These are phyloP conservation scores for Fusarium luffae DNA, from an alignment of 2,329 filamentous ascomycete species.

Conservation along the genomic window DNA sequence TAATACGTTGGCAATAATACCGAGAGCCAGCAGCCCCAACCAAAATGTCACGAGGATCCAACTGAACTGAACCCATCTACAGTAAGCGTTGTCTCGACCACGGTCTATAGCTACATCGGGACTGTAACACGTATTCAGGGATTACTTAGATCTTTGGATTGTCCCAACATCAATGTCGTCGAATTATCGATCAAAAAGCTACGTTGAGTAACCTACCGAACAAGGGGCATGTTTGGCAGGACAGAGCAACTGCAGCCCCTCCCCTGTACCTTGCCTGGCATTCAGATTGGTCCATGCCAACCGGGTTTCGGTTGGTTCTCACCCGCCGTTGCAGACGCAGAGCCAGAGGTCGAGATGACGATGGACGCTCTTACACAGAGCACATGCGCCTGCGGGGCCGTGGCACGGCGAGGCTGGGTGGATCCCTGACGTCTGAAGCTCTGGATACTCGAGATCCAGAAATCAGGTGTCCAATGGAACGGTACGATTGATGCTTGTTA, in stretches of 20 bases:
- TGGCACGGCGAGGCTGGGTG: slow-evolving; percentile 45
- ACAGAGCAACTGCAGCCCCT: slow-evolving; percentile 12
- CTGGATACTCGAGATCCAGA: slow-evolving; percentile 34
- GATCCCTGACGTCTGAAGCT: slow-evolving; percentile 43
- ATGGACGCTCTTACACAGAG: slow-evolving; percentile 37
- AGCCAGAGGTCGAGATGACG: slow-evolving; percentile 39
- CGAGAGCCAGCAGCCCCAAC: neutral
- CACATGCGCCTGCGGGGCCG: slow-evolving; percentile 43
- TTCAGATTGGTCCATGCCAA: slow-evolving; percentile 36
- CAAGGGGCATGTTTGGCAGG: slow-evolving; percentile 33
- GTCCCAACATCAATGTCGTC: slow-evolving; percentile 24
- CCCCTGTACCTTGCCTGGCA: slow-evolving; percentile 20
- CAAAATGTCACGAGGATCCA: slow-evolving; percentile 1
- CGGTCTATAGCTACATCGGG: neutral
- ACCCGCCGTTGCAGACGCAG: slow-evolving; percentile 14
- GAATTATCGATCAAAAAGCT: slow-evolving; percentile 42
- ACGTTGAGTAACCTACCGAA: slow-evolving; percentile 13
- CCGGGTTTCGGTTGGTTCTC: slow-evolving; percentile 32
- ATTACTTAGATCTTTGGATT: slow-evolving; percentile 27
- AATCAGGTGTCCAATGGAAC: slow-evolving; percentile 41
- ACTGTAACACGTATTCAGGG: slow-evolving; percentile 29
- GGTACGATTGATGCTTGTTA: slow-evolving; percentile 36
- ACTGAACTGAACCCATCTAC: neutral
- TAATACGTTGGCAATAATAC: neutral
- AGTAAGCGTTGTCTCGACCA: neutral